Base-by-base conservation (phyloP, 345 rosid genomes). In the Viola odorata region DNA sequence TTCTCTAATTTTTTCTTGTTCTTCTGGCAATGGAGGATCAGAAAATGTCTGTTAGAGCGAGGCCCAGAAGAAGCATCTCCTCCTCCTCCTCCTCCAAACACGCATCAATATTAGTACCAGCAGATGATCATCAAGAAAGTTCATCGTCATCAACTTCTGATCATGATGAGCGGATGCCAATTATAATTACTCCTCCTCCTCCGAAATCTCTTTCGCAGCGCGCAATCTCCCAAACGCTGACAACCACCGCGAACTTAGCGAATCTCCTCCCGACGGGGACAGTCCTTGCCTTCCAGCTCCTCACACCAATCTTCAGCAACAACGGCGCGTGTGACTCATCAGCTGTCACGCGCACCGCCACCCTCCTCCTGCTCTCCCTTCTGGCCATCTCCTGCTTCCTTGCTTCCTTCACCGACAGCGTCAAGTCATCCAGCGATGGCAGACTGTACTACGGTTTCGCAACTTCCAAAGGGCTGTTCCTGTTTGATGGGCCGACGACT, bases 261-360 rank as follows among this genome's bases (percentile, higher is more conserved):
- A 87, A 94, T 70, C 96, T 94, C 65, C 97, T 94, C 53, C 97
- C 99, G 0, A 94, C 99, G 4, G 97, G 99, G 8, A 89, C 97
- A 10, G 82, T 94, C 15, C 39, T 90, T 37, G 96, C 99, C 12
- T 90, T 94, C 75, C 90, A 85, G 76, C 77, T 94, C 15, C 87
- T 94, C 41, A 80, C 81, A 1, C 97, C 99, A 0, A 57, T 75
- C 61, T 94, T 94, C 79, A 89, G 97, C 73, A 81, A 77, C 69
- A 86, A 84, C 71, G 99, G 97, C 7, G 63, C 81, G 0, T 94
- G 99, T 63, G 96, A 94, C 62, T 15, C 80, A 23, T 23, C 32
- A 23, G 32, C 32, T 37, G 68, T 82, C 51, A 87, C 95, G 0
- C 82, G 85, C 12, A 41, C 76, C 41, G 37, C 86, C 68, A 87